Percentiles rank a stretch among this genome's conserved stretches.
Evolutionary conservation across 371 early-diverging fungal species (phyloP).

Genomic region (Nematocida sp.): DNA sequence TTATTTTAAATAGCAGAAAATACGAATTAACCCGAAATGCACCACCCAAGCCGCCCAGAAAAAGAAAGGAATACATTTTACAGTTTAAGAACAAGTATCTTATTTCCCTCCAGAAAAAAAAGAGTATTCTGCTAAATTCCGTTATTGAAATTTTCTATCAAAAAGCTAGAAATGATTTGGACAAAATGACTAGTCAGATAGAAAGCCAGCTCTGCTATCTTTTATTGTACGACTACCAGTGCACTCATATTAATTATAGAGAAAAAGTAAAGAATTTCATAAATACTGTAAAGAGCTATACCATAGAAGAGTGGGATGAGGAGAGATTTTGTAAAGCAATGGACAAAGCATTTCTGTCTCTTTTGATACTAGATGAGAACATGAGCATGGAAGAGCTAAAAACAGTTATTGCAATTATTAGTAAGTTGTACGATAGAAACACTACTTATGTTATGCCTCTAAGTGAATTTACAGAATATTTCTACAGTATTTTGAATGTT

Average conservation of each 20-base stretch:
- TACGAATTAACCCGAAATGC: not conserved
- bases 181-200: not conserved
- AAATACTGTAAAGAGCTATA: not conserved
- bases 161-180: not conserved
- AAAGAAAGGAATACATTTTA: not conserved
- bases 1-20: not conserved
- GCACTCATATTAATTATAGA: not conserved
- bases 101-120: not conserved
- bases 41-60: not conserved
- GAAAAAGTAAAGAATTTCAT: conserved; percentile 5
- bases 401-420: not conserved
- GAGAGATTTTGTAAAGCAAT: not conserved
- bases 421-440: not conserved
- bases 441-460: not conserved
- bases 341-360: conserved; percentile 15
- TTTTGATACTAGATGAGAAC: not conserved
- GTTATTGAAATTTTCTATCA: conserved; percentile 3
- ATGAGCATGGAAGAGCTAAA: not conserved
- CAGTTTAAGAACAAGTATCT: conserved; percentile 5
- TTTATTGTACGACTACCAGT: conserved; percentile 2
- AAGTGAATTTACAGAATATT: not conserved
- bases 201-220: not conserved
- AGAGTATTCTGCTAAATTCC: not conserved
- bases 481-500: not conserved
- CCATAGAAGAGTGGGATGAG: too few species aligned